Evolutionary conservation across 176 grass and related monocot species (phyloP).

Genomic region (Eleusine coracana): DNA sequence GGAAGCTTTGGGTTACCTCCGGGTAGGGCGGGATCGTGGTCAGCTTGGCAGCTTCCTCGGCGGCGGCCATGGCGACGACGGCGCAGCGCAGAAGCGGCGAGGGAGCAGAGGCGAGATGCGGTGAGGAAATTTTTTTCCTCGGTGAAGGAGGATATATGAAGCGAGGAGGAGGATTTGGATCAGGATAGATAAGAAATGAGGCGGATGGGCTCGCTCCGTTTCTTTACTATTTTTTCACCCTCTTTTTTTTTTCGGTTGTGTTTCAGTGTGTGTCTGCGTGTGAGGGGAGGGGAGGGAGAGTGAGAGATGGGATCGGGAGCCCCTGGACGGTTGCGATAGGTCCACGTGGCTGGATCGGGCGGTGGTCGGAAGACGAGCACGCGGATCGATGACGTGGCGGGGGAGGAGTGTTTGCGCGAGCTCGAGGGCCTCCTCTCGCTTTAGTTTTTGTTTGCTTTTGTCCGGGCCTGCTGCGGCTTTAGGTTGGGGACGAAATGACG

Average conservation of each 20-base stretch:
- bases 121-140: constrained; percentile 9
- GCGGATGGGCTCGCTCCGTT: constrained; percentile 33
- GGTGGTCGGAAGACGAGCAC: neutral
- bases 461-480: constrained; percentile 36
- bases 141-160: constrained; percentile 33
- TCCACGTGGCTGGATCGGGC: constrained; percentile 24
- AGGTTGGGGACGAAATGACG: neutral
- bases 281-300: neutral
- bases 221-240: constrained; percentile 40
- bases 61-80: constrained; percentile 57
- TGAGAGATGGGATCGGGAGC: constrained; percentile 3
- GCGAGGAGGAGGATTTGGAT: constrained; percentile 49
- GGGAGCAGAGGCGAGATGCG: neutral
- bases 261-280: neutral
- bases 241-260: constrained; percentile 34
- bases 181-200: constrained; percentile 52
- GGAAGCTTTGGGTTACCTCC: constrained; percentile 44
- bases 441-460: constrained; percentile 52
- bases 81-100: neutral
- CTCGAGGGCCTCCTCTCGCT: neutral
- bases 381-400: constrained; percentile 79
- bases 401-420: neutral
- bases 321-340: constrained; percentile 28
- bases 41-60: constrained; percentile 57
- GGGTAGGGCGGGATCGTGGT: constrained; percentile 69